Evolutionary conservation across 768 basidiomycete species (phyloP), one percentile per base, ranked within the genome.

Genomic region (Termitomyces sp.): DNA sequence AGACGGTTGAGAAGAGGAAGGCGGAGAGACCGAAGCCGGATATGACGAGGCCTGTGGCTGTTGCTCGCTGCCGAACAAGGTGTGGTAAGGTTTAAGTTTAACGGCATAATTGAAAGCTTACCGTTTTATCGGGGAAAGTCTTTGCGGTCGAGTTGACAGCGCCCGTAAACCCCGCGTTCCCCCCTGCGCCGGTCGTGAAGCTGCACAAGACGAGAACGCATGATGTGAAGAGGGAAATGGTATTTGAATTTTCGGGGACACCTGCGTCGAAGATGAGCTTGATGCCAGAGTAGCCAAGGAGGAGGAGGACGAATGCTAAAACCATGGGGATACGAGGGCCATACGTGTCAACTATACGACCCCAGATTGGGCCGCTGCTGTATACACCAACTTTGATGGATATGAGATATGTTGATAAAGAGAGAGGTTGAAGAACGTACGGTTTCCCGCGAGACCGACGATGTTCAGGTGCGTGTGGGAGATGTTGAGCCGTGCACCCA

Each of bases 21-120:
- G 94, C 94, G 0, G 92, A 94, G 16, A 98, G 82, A 0, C 94
- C 94, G 61, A 92, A 94, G 33, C 92, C 94, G 0, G 92, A 91
- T 20, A 94, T 71, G 35, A 94, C 92, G 9, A 92, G 68, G 2
- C 88, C 87, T 0, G 88, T 91, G 9, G 85, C 81, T 0, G 85
- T 85, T 12, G 87, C 92, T 20, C 92, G 80, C 88, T 92, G 55
- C n/a, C 16, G 33, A 51, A 33, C 1, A 7, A 7, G 9, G n/a
- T 42, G 8, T 4, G 4, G n/a, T 42, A n/a, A 42, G 40, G 16
- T n/a, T n/a, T n/a, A n/a, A n/a, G 13, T 30, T 40, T 28, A 51
- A 44, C 44, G 24, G 10, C n/a, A 42, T 42, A 42, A 20, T 10
- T 20, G 4, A n/a, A 10, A n/a, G n/a, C 40, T 9, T 61, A 91